Evolutionary conservation across 208 protist species (phyloP).

Genomic region (Spongospora subterranea): DNA sequence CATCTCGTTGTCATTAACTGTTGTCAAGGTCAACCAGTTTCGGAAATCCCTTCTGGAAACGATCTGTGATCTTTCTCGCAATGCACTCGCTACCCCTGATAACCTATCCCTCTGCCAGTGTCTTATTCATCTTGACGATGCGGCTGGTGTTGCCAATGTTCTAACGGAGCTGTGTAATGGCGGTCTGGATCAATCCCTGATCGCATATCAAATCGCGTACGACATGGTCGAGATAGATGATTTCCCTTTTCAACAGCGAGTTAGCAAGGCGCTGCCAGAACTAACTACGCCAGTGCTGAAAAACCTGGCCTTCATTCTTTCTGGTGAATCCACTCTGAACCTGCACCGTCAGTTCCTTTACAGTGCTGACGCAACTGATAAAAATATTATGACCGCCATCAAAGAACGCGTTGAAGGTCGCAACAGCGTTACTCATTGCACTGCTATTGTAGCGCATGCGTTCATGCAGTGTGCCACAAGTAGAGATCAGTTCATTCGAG

Average conservation of each 20-base stretch:
- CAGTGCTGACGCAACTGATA: constrained; percentile 65
- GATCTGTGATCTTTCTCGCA: constrained; percentile 77
- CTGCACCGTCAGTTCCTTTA: constrained; percentile 94
- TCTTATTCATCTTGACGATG: constrained; percentile 90
- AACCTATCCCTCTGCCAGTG: constrained; percentile 89
- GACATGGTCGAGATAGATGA: constrained; percentile 79
- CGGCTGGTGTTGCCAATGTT: constrained; percentile 78
- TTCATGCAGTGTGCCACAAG: constrained; percentile 97
- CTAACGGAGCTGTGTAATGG: constrained; percentile 79
- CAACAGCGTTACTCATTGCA: constrained; percentile 85
- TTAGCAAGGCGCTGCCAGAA: constrained; percentile 54
- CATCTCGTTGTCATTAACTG: constrained; percentile 26
- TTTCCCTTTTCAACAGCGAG: constrained; percentile 76
- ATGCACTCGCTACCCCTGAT: constrained; percentile 74
- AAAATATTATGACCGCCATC: constrained; percentile 42
- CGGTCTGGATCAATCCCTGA: constrained; percentile 72
- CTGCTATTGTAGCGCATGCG: constrained; percentile 91
- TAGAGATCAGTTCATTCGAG: constrained; percentile 93
- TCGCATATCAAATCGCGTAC: constrained; percentile 84
- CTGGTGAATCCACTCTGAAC: constrained; percentile 83
- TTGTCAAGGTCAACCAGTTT: constrained; percentile 75
- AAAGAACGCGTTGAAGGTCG: constrained; percentile 56
- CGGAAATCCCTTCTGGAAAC: constrained; percentile 54
- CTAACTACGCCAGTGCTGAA: constrained; percentile 1
- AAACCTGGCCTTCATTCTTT: constrained; percentile 75